Percentiles rank a stretch among this genome's conserved stretches.
These are phyloP conservation scores for Solanum virginianum DNA, from an alignment of 257 asterid species.

Conservation along the genomic window DNA sequence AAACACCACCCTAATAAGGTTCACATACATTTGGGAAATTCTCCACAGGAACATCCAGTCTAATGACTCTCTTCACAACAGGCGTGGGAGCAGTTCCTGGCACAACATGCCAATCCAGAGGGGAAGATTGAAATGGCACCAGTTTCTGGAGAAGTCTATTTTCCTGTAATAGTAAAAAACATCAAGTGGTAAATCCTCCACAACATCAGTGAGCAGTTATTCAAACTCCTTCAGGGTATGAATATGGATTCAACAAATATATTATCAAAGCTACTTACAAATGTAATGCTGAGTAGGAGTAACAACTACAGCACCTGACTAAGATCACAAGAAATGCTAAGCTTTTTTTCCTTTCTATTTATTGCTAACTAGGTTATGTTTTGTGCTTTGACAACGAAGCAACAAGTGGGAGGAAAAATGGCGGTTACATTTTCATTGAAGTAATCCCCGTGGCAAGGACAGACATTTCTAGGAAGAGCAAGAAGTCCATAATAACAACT, in stretches of 20 bases:
- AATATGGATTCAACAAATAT: neutral
- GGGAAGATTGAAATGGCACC: slow-evolving; percentile 40
- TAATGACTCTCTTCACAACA: slow-evolving; percentile 53
- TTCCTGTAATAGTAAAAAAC: slow-evolving; percentile 28
- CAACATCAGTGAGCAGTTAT: neutral
- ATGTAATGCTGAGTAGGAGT: neutral
- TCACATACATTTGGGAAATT: slow-evolving; percentile 62
- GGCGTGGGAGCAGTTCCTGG: slow-evolving; percentile 46
- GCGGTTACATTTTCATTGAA: neutral
- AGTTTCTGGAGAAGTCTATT: slow-evolving; percentile 45
- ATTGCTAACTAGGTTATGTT: neutral
- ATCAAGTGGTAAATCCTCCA: neutral
- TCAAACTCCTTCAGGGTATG: neutral
- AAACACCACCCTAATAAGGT: neutral
- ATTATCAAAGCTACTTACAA: neutral
- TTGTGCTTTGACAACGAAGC: neutral
- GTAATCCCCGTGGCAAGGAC: neutral
- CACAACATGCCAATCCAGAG: slow-evolving; percentile 41
- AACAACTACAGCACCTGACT: neutral
- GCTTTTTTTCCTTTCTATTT: neutral
- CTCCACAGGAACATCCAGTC: slow-evolving; percentile 72
- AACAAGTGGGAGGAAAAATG: neutral
- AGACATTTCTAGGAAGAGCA: neutral
- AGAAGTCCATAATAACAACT: neutral
- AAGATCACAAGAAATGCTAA: neutral